Base-by-base conservation (phyloP, 495 filamentous ascomycete species). In the Oleoguttula mirabilis region DNA sequence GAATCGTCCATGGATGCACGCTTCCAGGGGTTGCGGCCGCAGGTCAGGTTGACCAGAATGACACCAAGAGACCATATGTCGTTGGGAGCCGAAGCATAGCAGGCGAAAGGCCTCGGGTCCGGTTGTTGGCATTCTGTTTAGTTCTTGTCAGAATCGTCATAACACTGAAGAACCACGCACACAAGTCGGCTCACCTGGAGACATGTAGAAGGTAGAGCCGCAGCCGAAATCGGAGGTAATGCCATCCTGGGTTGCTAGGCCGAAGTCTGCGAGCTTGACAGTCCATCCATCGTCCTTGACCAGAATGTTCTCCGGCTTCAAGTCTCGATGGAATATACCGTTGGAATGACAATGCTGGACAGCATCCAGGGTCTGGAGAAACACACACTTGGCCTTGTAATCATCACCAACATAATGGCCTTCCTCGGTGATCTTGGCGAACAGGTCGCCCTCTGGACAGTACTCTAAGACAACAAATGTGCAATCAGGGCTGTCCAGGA, bases 201-300 rank as follows among this genome's bases (percentile, higher is more conserved):
- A 88, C 92, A 96, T 96, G 68, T 99, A 96, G 60, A 99, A 96
- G 11, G 90, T 96, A 14, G 88, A 95, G 36, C 90, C 90, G 62
- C 92, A 99, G 42, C 92, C 92, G 63, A 93, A 95, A 61, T 99
- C 90, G 47, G 87, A 79, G 45, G 88, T 92, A 45, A 78, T 66
- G 41, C 77, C 72, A 44, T 88, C 84, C 22, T 75, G 74, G 17
- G 85, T 96, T 32, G 90, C 90, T 28, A 96, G 73, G 56, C 92
- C 90, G 69, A 99, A 99, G 60, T 96, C 90, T 48, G 92, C 90
- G 39, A 99, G 73, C 65, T 96, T 94, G 54, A 94, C 84, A 19
- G 84, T 88, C 63, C 78, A 73, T 43, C 88, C 88, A 43, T 74
- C 68, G 65, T 93, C 79, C 47, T 82, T 82, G 42, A 96, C 90